Evolutionary conservation across 1,284 basidiomycete genomes (phyloP).

Genomic region (Vanrija sp.): DNA sequence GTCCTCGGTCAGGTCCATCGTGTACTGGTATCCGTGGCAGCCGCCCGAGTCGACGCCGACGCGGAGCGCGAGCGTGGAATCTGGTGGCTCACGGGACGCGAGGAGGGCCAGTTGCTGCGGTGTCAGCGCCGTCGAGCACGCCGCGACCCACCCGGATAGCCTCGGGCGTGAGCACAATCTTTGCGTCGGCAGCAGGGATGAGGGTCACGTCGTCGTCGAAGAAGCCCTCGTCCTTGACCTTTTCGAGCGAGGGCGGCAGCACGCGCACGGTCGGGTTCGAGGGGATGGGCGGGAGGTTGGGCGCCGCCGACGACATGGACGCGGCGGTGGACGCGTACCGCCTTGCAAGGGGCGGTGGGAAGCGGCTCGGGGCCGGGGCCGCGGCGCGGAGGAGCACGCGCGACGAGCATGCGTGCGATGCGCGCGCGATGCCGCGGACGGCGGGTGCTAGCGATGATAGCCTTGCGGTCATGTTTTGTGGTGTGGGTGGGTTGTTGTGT

Average conservation of each 20-base stretch:
- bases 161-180: slow-evolving; percentile 37
- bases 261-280: slow-evolving; percentile 18
- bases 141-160: slow-evolving; percentile 35
- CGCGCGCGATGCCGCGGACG: neutral
- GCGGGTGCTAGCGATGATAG: neutral
- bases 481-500: neutral
- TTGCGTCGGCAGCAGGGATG: slow-evolving; percentile 33
- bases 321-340: slow-evolving; percentile 3
- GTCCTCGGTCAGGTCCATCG: slow-evolving; percentile 53
- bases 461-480: neutral
- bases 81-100: slow-evolving; percentile 44
- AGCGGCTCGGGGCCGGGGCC: neutral
- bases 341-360: neutral
- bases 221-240: slow-evolving; percentile 43
- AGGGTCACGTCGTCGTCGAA: slow-evolving; percentile 42
- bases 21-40: slow-evolving; percentile 59
- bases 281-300: slow-evolving; percentile 5
- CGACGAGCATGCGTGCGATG: neutral
- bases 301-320: neutral
- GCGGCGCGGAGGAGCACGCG: neutral
- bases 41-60: slow-evolving; percentile 56
- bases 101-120: slow-evolving; percentile 44
- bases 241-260: slow-evolving; percentile 34
- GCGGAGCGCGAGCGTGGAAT: slow-evolving; percentile 48
- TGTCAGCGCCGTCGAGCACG: neutral